A percentile compares a stretch with the other conserved stretches of the same genome.
phyloP scores from a whole-genome alignment of 2,329 filamentous ascomycete species.

The Westerdykella sp. region DNA sequence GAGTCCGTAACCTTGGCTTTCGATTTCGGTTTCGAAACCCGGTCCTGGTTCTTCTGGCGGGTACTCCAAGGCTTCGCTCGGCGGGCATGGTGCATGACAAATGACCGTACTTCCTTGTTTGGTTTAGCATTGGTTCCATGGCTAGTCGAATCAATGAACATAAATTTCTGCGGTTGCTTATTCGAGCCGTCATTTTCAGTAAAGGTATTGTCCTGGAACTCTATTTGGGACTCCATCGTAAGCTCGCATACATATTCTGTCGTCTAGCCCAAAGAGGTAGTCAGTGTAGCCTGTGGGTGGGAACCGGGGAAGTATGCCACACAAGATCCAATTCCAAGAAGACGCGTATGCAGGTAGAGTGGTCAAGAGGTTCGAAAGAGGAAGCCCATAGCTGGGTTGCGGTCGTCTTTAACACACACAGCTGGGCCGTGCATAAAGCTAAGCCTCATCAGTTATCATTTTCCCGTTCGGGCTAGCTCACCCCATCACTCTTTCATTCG shows the following conservation, averaged over 20 bases:
- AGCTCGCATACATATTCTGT: slow-evolving; percentile 3
- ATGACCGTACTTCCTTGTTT: slow-evolving; percentile 27
- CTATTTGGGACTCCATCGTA: slow-evolving; percentile 3
- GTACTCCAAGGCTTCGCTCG: slow-evolving; percentile 30
- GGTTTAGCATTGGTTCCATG: slow-evolving; percentile 27
- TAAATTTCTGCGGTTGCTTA: slow-evolving; percentile 22
- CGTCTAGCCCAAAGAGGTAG: neutral
- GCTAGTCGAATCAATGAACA: slow-evolving; percentile 32
- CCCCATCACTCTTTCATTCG: neutral
- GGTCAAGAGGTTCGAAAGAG: slow-evolving; percentile 3
- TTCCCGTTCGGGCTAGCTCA: neutral
- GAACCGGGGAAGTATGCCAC: neutral
- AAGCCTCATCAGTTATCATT: neutral
- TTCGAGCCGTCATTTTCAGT: slow-evolving; percentile 4
- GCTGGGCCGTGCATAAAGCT: neutral
- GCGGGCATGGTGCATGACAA: slow-evolving; percentile 33
- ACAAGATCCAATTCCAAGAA: slow-evolving; percentile 1
- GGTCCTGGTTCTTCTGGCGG: slow-evolving; percentile 14
- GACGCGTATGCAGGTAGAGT: slow-evolving; percentile 2
- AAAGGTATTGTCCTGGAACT: slow-evolving; percentile 5
- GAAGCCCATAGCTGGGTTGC: slow-evolving; percentile 6
- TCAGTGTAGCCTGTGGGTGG: slow-evolving; percentile 4
- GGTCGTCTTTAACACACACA: slow-evolving; percentile 3
- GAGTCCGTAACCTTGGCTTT: neutral
- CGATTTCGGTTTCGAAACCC: neutral